A percentile compares a stretch with the other conserved stretches of the same genome.
Conservation (phyloP, 345 rosid genomes). For the Salix viminalis region DNA sequence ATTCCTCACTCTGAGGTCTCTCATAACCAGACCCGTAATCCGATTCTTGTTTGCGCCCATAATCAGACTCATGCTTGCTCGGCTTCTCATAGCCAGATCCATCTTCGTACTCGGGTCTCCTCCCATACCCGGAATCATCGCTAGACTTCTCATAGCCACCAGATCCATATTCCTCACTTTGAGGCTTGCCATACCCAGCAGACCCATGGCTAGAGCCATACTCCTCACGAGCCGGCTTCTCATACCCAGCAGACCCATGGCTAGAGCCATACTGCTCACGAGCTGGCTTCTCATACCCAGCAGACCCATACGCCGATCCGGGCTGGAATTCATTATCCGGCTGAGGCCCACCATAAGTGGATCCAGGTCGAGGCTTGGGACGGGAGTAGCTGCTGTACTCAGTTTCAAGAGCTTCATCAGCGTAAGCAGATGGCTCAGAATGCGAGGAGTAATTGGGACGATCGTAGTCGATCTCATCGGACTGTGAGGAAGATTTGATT, state of each 20-base stretch:
- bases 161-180: slow-evolving; percentile 31
- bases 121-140: slow-evolving; percentile 28
- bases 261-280: slow-evolving; percentile 34
- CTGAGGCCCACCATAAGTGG: slow-evolving; percentile 17
- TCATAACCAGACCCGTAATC: slow-evolving; percentile 37
- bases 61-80: background rate
- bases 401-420: slow-evolving; percentile 48
- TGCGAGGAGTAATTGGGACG: slow-evolving; percentile 61
- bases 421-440: slow-evolving; percentile 68
- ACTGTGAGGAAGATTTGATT: slow-evolving; percentile 23
- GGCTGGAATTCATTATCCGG: slow-evolving; percentile 5
- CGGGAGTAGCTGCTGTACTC: slow-evolving; percentile 84
- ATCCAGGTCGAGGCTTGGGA: slow-evolving; percentile 69
- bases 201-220: slow-evolving; percentile 31
- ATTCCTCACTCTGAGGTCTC: slow-evolving; percentile 10
- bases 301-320: slow-evolving; percentile 22
- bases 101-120: slow-evolving; percentile 10
- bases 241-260: slow-evolving; percentile 5
- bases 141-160: slow-evolving; percentile 23
- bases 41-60: slow-evolving; percentile 10
- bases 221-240: slow-evolving; percentile 18
- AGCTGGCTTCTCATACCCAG: slow-evolving; percentile 6
- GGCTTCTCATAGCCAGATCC: background rate
- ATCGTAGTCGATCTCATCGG: slow-evolving; percentile 54
- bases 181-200: background rate